Percentiles rank a stretch among this genome's conserved stretches.
Evolutionary conservation across 2,329 filamentous ascomycete genomes (phyloP).

Genomic region (Neopestalotiopsis rosae): DNA sequence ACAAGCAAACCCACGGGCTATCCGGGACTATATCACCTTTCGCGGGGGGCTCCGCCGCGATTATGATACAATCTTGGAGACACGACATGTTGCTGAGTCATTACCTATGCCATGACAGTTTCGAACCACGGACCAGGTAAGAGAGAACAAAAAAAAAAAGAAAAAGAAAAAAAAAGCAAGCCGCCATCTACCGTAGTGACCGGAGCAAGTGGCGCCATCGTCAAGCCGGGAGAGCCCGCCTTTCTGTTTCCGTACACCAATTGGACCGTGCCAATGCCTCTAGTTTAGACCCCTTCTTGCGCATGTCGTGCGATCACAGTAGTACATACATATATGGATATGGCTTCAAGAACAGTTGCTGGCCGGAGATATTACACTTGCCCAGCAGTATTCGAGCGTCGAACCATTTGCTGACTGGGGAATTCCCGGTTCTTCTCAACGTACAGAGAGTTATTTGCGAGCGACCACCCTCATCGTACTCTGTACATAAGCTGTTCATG

Average conservation of each 20-base stretch:
- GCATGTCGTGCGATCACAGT: too few species aligned
- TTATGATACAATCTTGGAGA: background rate
- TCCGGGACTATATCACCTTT: background rate
- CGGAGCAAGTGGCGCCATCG: background rate
- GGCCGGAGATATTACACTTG: too few species aligned
- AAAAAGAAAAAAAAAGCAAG: background rate
- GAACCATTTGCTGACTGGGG: too few species aligned
- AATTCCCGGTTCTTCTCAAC: too few species aligned
- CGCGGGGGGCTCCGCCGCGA: background rate
- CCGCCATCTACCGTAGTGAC: background rate
- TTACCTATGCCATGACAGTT: background rate
- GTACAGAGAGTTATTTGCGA: background rate
- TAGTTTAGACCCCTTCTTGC: background rate
- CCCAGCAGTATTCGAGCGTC: too few species aligned
- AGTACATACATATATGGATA: too few species aligned
- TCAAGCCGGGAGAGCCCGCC: slow-evolving; percentile 1
- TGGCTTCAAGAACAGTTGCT: too few species aligned
- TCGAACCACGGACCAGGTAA: background rate
- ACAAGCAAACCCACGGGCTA: background rate
- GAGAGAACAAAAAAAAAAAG: background rate
- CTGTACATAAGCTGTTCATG: background rate
- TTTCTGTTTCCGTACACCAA: background rate
- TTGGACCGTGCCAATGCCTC: background rate
- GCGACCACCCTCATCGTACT: background rate
- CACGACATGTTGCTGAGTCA: background rate